Conservation (phyloP, 768 basidiomycete genomes). For the Lactarius sanguifluus region DNA sequence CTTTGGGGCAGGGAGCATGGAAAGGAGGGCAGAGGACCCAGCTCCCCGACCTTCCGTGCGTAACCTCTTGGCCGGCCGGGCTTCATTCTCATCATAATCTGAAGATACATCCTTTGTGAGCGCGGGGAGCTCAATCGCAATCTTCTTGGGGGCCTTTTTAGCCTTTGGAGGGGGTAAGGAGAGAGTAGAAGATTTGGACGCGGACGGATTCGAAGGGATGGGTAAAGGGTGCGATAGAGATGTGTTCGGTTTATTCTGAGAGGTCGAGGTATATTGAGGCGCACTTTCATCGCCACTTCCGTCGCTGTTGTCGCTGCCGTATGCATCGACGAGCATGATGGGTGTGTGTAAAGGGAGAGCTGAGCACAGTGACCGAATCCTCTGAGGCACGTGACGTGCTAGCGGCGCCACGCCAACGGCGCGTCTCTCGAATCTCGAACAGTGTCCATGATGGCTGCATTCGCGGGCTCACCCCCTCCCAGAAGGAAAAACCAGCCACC, state of each 20-base stretch:
- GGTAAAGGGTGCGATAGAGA: slow-evolving; percentile 39
- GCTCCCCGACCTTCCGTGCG: slow-evolving; percentile 50
- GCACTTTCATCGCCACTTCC: slow-evolving; percentile 50
- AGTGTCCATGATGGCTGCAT: slow-evolving; percentile 24
- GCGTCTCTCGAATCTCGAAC: background rate
- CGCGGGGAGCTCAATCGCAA: slow-evolving; percentile 57
- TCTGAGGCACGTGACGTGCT: slow-evolving; percentile 19
- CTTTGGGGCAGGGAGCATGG: slow-evolving; percentile 77
- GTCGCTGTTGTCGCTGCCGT: slow-evolving; percentile 59
- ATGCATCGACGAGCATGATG: slow-evolving; percentile 80
- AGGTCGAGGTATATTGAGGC: slow-evolving; percentile 29
- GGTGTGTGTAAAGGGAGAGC: background rate
- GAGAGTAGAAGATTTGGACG: slow-evolving; percentile 33
- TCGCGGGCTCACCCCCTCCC: slow-evolving; percentile 27
- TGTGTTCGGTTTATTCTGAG: slow-evolving; percentile 37
- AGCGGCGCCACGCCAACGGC: background rate
- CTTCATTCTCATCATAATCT: slow-evolving; percentile 40
- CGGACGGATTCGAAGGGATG: slow-evolving; percentile 33
- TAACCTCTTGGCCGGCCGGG: slow-evolving; percentile 58
- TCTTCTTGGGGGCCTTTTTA: slow-evolving; percentile 56
- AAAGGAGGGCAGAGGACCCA: slow-evolving; percentile 62
- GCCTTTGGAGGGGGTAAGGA: slow-evolving; percentile 44
- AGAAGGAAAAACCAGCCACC: slow-evolving; percentile 28
- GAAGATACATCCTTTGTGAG: slow-evolving; percentile 42
- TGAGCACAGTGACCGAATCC: slow-evolving; percentile 3